Base-by-base conservation (phyloP, 1,284 basidiomycete species). In the Cryptococcus amylolentus region DNA sequence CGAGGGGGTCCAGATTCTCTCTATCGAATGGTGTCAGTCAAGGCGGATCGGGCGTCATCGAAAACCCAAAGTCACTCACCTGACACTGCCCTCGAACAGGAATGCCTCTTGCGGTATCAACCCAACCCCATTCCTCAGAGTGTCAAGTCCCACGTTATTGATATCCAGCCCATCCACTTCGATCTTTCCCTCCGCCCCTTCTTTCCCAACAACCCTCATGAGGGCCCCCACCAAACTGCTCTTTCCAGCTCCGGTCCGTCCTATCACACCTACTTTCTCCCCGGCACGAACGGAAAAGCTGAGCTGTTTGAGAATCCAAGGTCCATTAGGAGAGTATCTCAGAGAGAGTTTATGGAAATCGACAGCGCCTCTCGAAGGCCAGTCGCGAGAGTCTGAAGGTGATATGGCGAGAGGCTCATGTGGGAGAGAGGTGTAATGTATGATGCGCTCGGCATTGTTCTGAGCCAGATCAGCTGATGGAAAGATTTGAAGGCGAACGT, bases 231-330 rank as follows among this genome's bases (percentile, higher is more conserved):
- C 76, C 13, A 91, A 75, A 4, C 86, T 63, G n/a, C 64, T 68
- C 69, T 74, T 71, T 73, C 83, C 85, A 48, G 87, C 85, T 14
- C 86, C 87, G 1, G 85, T 88, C 27, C 86, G 73, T 14, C 87
- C 87, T 12, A 89, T 85, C 54, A 89, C 83, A 12, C 88, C 88
- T 58, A 90, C 65, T 56, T 72, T 75, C 54, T 72, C 64, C 0
- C 75, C 76, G n/a, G 65, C 58, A 3, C 58, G 53, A 37, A 77
- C 58, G 1, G 37, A 37, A 54, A 75, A 70, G 3, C 55, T 66
- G 5, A 79, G 31, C 6, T 64, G 61, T n/a, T 74, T 68, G 7
- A 80, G 61, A 2, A 75, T 75, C 20, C 69, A 65, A 0, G 75
- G 68, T 0, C 74, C 58, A 10, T 74, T 74, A 16, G 63, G 66